A percentile compares a stretch with the other conserved stretches of the same genome.
Conservation (phyloP, 352 stramenopile species). For the Blastocystis sp. region DNA sequence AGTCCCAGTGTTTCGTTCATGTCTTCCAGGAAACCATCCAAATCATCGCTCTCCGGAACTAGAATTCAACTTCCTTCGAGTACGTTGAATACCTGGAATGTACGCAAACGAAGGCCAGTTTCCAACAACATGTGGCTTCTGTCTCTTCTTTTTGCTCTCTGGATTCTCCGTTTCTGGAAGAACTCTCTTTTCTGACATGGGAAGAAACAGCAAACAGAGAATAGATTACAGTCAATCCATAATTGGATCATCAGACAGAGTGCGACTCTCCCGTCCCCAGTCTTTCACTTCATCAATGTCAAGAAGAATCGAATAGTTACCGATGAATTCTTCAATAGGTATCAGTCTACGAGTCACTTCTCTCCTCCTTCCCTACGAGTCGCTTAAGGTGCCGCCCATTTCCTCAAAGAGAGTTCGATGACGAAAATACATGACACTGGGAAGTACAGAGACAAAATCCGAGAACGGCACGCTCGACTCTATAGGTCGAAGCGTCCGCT, state of each 20-base stretch:
- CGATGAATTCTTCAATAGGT: neutral
- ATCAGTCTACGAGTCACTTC: neutral
- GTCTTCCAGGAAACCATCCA: too few relatives aligned
- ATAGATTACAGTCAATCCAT: neutral
- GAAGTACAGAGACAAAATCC: neutral
- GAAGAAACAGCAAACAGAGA: slow-evolving; percentile 23
- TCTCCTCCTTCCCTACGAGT: neutral
- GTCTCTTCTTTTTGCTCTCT: neutral
- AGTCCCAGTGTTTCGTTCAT: too few relatives aligned
- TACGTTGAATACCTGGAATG: neutral
- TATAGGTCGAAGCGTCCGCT: neutral
- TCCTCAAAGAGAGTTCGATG: neutral
- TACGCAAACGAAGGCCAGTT: slow-evolving; percentile 54
- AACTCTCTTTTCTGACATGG: neutral
- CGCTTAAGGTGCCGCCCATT: too few relatives aligned
- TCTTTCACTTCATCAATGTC: neutral
- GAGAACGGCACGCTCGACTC: neutral
- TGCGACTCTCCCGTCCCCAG: neutral
- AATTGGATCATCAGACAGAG: slow-evolving; percentile 19
- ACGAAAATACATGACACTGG: neutral
- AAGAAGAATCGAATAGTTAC: neutral
- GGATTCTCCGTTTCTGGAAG: neutral
- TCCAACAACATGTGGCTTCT: slow-evolving; percentile 6
- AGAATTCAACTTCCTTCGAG: neutral
- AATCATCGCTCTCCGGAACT: too few relatives aligned